Conservation (phyloP, 495 filamentous ascomycete species). For the Clohesyomyces aquaticus region DNA sequence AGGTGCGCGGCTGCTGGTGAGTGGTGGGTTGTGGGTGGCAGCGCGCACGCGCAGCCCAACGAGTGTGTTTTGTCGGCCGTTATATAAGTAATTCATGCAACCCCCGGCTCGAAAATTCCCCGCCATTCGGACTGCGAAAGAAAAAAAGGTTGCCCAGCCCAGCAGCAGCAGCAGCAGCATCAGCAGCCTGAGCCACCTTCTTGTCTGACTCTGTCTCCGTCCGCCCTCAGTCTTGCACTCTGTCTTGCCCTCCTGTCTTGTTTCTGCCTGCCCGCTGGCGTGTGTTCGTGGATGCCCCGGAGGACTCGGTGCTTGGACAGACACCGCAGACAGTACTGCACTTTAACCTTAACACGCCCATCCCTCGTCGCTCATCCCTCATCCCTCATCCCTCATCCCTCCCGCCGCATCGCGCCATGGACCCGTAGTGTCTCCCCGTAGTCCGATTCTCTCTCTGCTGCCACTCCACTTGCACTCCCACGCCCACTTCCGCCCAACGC, state of each 20-base stretch:
- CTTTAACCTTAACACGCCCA: background rate
- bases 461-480: conserved; percentile 4
- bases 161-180: background rate
- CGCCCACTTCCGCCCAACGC: background rate
- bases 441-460: too few species aligned
- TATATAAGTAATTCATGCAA: conserved; percentile 33
- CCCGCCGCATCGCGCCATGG: conserved; percentile 18
- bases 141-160: conserved; percentile 9
- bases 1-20: background rate
- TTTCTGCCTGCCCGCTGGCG: background rate
- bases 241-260: background rate
- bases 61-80: conserved; percentile 12
- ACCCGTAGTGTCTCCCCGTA: conserved; percentile 12
- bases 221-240: too few species aligned
- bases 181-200: too few species aligned
- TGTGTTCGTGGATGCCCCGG: too few species aligned
- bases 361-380: background rate
- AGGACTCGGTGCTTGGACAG: too few species aligned
- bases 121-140: conserved; percentile 26
- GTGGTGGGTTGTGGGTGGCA: background rate
- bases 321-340: background rate
- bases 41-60: conserved; percentile 16
- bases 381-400: conserved; percentile 1
- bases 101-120: conserved; percentile 16
- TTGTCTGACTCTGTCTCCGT: too few species aligned